Evolutionary conservation across 345 rosid genomes (phyloP).

Genomic region (Populus deltoides): DNA sequence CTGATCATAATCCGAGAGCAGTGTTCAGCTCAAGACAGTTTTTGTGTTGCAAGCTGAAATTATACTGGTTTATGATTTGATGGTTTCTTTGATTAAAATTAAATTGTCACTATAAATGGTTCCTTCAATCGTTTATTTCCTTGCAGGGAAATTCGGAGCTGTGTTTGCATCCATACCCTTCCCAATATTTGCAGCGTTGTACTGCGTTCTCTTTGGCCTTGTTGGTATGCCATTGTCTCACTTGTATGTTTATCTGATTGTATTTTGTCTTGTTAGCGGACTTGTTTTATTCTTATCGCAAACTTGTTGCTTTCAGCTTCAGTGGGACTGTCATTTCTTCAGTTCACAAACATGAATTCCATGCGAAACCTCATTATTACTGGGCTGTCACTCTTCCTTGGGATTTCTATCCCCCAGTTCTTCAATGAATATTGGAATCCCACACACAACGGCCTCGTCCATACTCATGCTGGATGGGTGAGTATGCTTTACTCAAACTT

Average conservation of each 20-base stretch:
- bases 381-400: slow-evolving; percentile 33
- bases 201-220: slow-evolving; percentile 32
- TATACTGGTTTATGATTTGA: not conserved
- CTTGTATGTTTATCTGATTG: not conserved
- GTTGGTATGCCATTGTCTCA: slow-evolving; percentile 20
- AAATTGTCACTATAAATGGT: not conserved
- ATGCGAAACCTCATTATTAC: slow-evolving; percentile 36
- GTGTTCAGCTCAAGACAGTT: not conserved
- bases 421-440: slow-evolving; percentile 31
- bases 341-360: slow-evolving; percentile 36
- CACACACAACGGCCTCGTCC: slow-evolving; percentile 25
- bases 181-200: slow-evolving; percentile 23
- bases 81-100: not conserved
- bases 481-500: not conserved
- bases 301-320: slow-evolving; percentile 18
- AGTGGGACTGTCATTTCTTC: slow-evolving; percentile 33
- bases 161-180: slow-evolving; percentile 29
- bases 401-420: slow-evolving; percentile 32
- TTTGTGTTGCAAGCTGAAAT: not conserved
- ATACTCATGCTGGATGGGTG: slow-evolving; percentile 34
- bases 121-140: not conserved
- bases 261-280: not conserved
- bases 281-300: not conserved
- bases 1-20: not conserved
- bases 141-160: slow-evolving; percentile 26